Percentiles rank a stretch among this genome's conserved stretches.
phyloP scores from a whole-genome alignment of 2,329 filamentous ascomycete genomes.

The Botryotinia calthae region DNA sequence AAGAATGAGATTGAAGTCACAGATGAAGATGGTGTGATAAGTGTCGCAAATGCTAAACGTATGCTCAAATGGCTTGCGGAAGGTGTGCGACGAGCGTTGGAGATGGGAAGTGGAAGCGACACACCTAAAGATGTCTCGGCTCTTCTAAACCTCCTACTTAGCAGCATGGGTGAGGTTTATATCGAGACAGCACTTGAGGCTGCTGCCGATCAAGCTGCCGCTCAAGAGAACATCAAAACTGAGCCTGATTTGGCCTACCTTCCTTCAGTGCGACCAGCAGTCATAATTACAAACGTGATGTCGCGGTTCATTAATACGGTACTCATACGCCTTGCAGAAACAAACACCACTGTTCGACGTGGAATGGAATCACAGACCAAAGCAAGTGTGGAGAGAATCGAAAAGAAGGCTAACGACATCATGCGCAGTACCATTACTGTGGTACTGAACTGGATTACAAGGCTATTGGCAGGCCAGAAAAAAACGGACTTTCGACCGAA shows the following conservation, averaged over 20 bases:
- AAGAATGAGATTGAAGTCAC: slow-evolving; percentile 87
- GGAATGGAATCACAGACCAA: slow-evolving; percentile 67
- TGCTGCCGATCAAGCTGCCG: slow-evolving; percentile 67
- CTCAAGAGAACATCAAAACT: slow-evolving; percentile 74
- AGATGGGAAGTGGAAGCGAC: slow-evolving; percentile 82
- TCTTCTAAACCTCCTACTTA: slow-evolving; percentile 77
- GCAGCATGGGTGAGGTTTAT: slow-evolving; percentile 83
- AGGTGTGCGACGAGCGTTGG: slow-evolving; percentile 84
- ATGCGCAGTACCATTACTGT: slow-evolving; percentile 67
- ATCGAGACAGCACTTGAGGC: slow-evolving; percentile 67
- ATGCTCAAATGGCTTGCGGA: slow-evolving; percentile 99
- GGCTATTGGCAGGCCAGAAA: slow-evolving; percentile 63
- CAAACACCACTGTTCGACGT: slow-evolving; percentile 79
- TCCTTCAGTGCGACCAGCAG: slow-evolving; percentile 72
- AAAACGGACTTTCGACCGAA: slow-evolving; percentile 69
- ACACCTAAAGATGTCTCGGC: slow-evolving; percentile 92
- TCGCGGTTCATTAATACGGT: slow-evolving; percentile 88
- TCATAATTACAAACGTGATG: slow-evolving; percentile 90
- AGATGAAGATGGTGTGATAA: slow-evolving; percentile 83
- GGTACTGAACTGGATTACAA: slow-evolving; percentile 60
- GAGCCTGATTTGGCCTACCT: slow-evolving; percentile 89
- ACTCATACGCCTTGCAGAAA: slow-evolving; percentile 82
- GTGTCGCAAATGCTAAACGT: slow-evolving; percentile 83
- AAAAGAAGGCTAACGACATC: slow-evolving; percentile 66
- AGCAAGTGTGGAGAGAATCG: slow-evolving; percentile 58